A percentile compares a stretch with the other conserved stretches of the same genome.
These are phyloP conservation scores for Colletotrichum orbiculare DNA, from an alignment of 2,329 filamentous ascomycete species.

Conservation along the genomic window DNA sequence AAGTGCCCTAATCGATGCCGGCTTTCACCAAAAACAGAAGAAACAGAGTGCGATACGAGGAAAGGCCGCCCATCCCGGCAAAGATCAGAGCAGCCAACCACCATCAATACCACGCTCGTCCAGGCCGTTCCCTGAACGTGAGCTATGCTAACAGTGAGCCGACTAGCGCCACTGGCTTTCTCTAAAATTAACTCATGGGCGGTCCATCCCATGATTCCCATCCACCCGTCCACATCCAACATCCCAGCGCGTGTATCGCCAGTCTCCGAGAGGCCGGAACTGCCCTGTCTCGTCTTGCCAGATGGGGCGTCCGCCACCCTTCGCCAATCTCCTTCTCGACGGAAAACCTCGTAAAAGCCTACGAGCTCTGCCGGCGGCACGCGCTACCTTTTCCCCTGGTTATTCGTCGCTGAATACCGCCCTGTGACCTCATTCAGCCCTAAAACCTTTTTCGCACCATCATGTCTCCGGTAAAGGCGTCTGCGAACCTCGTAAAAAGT, in stretches of 20 bases:
- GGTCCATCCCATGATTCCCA: conserved; percentile 1
- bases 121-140: conserved; percentile 9
- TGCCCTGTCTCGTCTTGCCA: not conserved
- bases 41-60: not conserved
- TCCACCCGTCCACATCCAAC: not conserved
- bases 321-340: conserved; percentile 21
- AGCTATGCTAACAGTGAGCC: conserved; percentile 1
- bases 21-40: no score
- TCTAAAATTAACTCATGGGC: conserved; percentile 30
- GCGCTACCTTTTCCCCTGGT: not conserved
- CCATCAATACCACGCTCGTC: not conserved
- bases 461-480: no score
- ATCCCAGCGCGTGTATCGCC: not conserved
- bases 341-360: conserved; percentile 13
- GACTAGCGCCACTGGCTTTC: conserved; percentile 21
- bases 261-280: conserved; percentile 4
- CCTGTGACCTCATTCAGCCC: conserved; percentile 11
- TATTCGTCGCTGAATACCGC: not conserved
- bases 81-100: conserved; percentile 2
- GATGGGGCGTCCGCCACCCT: conserved; percentile 24
- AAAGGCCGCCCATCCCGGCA: not conserved
- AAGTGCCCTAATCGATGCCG: no score
- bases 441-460: not conserved
- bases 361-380: not conserved
- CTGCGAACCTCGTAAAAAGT: not conserved